Evolutionary conservation across 2,329 filamentous ascomycete species (phyloP).

Genomic region (Nakataea oryzae): DNA sequence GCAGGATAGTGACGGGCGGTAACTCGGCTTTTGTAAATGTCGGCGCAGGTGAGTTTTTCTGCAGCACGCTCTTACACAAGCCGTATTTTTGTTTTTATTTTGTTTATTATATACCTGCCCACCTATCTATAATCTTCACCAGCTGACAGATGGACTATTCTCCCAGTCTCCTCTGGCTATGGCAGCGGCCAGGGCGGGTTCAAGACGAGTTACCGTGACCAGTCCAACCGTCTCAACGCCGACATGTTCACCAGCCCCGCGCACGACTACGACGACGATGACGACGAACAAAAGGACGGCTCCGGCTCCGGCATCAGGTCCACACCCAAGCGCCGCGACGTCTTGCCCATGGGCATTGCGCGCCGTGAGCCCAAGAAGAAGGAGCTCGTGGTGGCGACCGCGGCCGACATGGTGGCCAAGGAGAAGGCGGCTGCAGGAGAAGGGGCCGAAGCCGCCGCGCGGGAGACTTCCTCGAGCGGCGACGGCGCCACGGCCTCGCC

Average conservation of each 20-base stretch:
- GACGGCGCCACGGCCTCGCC: background rate
- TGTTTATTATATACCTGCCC: too few species aligned
- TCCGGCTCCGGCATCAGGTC: slow-evolving; percentile 12
- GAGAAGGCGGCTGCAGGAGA: slow-evolving; percentile 33
- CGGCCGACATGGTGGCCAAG: slow-evolving; percentile 46
- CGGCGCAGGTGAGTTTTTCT: slow-evolving; percentile 12
- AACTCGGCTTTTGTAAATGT: slow-evolving; percentile 24
- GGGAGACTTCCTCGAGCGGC: slow-evolving; percentile 14
- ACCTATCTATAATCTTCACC: too few species aligned
- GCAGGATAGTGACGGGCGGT: slow-evolving; percentile 18
- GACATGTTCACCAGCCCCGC: slow-evolving; percentile 39
- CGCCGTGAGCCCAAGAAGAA: slow-evolving; percentile 43
- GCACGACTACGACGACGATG: slow-evolving; percentile 26
- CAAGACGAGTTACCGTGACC: slow-evolving; percentile 17
- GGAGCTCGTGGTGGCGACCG: slow-evolving; percentile 42
- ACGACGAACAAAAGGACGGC: slow-evolving; percentile 28
- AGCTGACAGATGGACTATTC: too few species aligned
- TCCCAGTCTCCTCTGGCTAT: slow-evolving; percentile 2
- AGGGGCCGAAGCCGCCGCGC: background rate
- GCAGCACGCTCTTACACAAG: background rate
- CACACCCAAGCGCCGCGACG: slow-evolving; percentile 15
- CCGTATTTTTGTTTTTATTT: background rate
- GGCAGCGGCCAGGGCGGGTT: slow-evolving; percentile 1
- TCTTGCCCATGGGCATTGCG: slow-evolving; percentile 46
- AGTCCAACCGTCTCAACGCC: slow-evolving; percentile 43